Evolutionary conservation across 805 yeast species (phyloP).

Genomic region (Starmerella powellii): DNA sequence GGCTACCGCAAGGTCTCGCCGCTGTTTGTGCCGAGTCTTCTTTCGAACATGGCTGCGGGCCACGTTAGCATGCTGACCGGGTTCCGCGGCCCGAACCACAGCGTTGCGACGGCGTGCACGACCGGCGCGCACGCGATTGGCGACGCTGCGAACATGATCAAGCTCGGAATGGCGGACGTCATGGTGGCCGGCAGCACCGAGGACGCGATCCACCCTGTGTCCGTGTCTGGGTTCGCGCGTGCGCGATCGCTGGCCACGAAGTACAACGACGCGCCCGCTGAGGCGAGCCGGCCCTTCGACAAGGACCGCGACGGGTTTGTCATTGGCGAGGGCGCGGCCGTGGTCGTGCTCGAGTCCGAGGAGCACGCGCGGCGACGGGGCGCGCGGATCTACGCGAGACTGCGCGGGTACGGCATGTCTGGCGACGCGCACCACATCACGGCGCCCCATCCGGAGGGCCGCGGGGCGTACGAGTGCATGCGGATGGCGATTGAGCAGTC

Average conservation of each 20-base stretch:
- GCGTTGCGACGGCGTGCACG: constrained; percentile 92
- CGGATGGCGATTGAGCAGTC: constrained; percentile 50
- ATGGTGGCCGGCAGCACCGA: constrained; percentile 95
- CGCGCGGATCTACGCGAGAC: constrained; percentile 62
- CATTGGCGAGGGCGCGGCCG: constrained; percentile 85
- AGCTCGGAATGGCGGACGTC: constrained; percentile 67
- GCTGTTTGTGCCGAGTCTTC: constrained; percentile 66
- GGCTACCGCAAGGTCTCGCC: constrained; percentile 73
- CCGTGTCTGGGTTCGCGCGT: constrained; percentile 82
- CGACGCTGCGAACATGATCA: constrained; percentile 74
- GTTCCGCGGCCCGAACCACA: constrained; percentile 72
- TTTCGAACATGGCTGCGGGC: constrained; percentile 92
- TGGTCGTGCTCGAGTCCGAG: constrained; percentile 60
- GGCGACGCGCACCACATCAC: constrained; percentile 93
- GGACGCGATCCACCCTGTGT: constrained; percentile 70
- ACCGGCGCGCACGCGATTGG: constrained; percentile 92
- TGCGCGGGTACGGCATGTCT: constrained; percentile 77
- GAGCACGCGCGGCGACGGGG: constrained; percentile 62
- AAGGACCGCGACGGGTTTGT: constrained; percentile 71
- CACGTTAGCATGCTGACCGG: constrained; percentile 69
- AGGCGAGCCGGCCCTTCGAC: constrained; percentile 84
- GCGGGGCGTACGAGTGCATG: constrained; percentile 81
- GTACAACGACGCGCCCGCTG: constrained; percentile 47
- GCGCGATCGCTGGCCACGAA: constrained; percentile 66
- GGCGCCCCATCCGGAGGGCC: constrained; percentile 71